phyloP scores from a whole-genome alignment of 1,139 yeast species.

The Magnusiomyces sp. region DNA sequence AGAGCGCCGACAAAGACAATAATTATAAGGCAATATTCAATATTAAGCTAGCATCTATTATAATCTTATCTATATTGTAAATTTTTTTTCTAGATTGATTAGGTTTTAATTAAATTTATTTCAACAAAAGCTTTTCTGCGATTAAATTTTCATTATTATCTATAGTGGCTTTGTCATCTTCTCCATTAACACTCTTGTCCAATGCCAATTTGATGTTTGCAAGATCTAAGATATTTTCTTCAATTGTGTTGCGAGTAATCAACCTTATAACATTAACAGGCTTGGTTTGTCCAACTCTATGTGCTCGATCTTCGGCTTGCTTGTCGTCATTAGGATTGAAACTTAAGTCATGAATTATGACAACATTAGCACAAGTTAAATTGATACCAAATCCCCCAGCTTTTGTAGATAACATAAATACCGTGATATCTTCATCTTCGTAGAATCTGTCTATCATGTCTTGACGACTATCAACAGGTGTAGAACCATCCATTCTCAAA shows the following conservation, averaged over 20 bases:
- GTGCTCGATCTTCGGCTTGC: conserved; percentile 98
- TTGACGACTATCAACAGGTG: conserved; percentile 89
- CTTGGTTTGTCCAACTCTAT: conserved; percentile 90
- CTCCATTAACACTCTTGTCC: conserved; percentile 53
- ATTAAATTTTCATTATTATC: not conserved
- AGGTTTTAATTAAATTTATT: too few species aligned
- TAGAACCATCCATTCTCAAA: conserved; percentile 84
- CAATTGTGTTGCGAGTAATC: conserved; percentile 69
- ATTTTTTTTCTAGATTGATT: not conserved
- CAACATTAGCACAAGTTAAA: conserved; percentile 89
- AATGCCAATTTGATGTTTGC: conserved; percentile 88
- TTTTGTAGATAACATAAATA: conserved; percentile 81
- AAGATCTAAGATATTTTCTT: conserved; percentile 75
- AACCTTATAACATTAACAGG: conserved; percentile 77
- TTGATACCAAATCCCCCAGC: conserved; percentile 99
- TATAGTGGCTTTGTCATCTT: conserved; percentile 39
- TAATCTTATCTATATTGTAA: not conserved
- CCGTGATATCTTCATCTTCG: conserved; percentile 73
- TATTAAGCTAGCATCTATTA: not conserved
- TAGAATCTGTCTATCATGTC: conserved; percentile 83
- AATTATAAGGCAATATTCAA: not conserved
- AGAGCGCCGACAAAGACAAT: conserved; percentile 12
- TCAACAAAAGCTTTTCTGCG: not conserved
- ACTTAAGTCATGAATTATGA: conserved; percentile 83
- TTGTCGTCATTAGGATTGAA: conserved; percentile 97